phyloP scores from a whole-genome alignment of 2,329 filamentous ascomycete genomes.

The Cladophialophora psammophila region DNA sequence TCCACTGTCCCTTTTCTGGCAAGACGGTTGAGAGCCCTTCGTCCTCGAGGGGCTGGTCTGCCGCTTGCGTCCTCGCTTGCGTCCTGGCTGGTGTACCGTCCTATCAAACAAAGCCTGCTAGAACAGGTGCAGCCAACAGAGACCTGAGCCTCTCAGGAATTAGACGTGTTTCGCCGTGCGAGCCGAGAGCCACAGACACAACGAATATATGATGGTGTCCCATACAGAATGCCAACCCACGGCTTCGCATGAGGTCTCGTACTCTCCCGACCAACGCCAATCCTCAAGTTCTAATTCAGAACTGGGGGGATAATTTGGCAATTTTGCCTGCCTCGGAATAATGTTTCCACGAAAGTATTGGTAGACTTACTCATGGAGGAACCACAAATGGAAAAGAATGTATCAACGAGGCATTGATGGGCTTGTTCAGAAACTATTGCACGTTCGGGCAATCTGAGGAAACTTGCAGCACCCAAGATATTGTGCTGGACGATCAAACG shows the following conservation, averaged over 20 bases:
- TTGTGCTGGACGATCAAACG: neutral
- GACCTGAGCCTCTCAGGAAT: neutral
- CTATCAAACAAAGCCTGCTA: neutral
- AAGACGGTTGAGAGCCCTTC: neutral
- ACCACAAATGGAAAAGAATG: neutral
- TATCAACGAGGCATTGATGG: neutral
- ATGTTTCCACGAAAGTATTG: neutral
- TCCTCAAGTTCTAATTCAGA: neutral
- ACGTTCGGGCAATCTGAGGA: neutral
- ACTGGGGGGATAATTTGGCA: neutral
- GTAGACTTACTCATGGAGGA: neutral
- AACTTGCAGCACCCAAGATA: neutral
- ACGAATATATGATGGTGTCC: neutral
- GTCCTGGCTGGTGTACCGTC: neutral
- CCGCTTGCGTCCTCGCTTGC: neutral
- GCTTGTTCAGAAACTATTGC: neutral
- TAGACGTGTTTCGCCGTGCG: neutral
- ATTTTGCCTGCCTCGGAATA: neutral
- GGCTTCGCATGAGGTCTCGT: neutral
- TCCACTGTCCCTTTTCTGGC: neutral
- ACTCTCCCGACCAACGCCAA: neutral
- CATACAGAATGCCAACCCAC: neutral
- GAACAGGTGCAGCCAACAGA: neutral
- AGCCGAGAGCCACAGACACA: neutral
- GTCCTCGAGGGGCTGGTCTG: neutral